These are phyloP conservation scores for Flaveria ramosissima DNA, from an alignment of 129 eudicot species.

Conservation along the genomic window DNA sequence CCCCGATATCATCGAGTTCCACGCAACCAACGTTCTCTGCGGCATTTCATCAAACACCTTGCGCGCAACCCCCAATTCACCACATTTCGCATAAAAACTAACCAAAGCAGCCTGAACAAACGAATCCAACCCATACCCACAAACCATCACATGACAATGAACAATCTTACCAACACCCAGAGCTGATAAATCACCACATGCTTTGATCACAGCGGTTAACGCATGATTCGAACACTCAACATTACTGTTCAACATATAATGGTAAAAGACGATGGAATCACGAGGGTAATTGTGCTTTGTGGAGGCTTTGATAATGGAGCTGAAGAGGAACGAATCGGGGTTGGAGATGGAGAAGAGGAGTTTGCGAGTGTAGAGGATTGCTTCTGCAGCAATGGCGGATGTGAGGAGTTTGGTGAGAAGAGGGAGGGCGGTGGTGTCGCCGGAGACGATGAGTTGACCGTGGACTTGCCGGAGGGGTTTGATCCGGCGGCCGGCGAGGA, in stretches of 20 bases:
- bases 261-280: slow-evolving; percentile 49
- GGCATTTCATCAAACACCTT: slow-evolving; percentile 60
- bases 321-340: slow-evolving; percentile 61
- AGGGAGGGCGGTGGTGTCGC: slow-evolving; percentile 39
- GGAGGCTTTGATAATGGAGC: slow-evolving; percentile 56
- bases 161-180: slow-evolving; percentile 39
- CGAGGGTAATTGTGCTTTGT: slow-evolving; percentile 39
- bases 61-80: slow-evolving; percentile 36
- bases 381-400: slow-evolving; percentile 34
- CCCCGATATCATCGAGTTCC: slow-evolving; percentile 67
- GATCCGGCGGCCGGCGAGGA: slow-evolving; percentile 50
- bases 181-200: slow-evolving; percentile 42
- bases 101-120: slow-evolving; percentile 61
- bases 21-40: slow-evolving; percentile 49
- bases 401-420: slow-evolving; percentile 56
- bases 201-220: slow-evolving; percentile 54
- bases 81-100: slow-evolving; percentile 52
- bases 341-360: slow-evolving; percentile 43
- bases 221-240: slow-evolving; percentile 39
- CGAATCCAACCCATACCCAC: slow-evolving; percentile 47
- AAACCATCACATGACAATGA: slow-evolving; percentile 45
- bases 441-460: slow-evolving; percentile 47
- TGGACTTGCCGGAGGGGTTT: slow-evolving; percentile 59
- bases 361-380: slow-evolving; percentile 45
- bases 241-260: slow-evolving; percentile 40